Conservation (phyloP, 2,329 filamentous ascomycete species). For the Exserohilum turcica region DNA sequence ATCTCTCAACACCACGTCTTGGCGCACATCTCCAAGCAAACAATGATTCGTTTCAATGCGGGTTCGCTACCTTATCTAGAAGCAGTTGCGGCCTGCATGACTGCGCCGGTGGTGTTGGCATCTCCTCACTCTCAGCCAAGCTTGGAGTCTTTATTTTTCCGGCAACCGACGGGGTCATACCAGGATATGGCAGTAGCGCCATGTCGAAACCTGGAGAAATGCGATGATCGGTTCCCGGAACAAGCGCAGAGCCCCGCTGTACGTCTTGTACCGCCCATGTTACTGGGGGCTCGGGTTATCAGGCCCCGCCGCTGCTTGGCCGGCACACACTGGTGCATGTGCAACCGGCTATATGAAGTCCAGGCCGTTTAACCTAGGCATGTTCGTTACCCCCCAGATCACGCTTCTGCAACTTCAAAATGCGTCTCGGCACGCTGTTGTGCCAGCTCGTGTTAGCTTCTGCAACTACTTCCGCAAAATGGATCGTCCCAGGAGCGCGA, state of each 20-base stretch:
- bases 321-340: conserved; percentile 13
- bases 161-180: conserved; percentile 2
- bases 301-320: conserved; percentile 34
- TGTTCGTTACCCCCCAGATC: conserved; percentile 1
- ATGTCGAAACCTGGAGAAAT: conserved; percentile 29
- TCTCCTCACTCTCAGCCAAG: conserved; percentile 6
- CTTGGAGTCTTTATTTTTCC: conserved; percentile 24
- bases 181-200: conserved; percentile 15
- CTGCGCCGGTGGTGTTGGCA: not conserved
- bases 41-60: not conserved
- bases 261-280: conserved; percentile 16
- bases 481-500: conserved; percentile 65
- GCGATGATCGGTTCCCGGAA: conserved; percentile 18
- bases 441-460: conserved; percentile 31
- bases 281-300: conserved; percentile 33
- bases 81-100: not conserved
- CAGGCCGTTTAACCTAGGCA: conserved; percentile 6
- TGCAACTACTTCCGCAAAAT: conserved; percentile 51
- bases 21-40: not conserved
- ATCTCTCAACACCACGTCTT: not conserved
- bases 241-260: conserved; percentile 32
- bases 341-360: conserved; percentile 27
- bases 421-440: conserved; percentile 27
- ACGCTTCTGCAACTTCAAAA: conserved; percentile 3
- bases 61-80: not conserved